Conservation (phyloP, 192 early-diverging fungal genomes). For the Coemansia sp. region DNA sequence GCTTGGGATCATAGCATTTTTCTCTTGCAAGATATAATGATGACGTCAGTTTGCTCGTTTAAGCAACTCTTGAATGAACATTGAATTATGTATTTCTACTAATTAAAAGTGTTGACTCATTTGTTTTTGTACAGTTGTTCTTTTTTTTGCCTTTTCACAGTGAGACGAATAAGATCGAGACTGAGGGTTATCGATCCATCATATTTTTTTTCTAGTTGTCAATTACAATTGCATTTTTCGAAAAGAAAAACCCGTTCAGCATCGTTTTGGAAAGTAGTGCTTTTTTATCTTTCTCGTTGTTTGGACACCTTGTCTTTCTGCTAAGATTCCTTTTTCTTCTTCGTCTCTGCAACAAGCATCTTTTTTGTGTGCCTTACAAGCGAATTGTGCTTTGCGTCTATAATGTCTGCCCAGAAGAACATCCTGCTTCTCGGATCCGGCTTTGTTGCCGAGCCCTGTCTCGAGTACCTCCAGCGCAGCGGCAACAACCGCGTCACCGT, state of each 20-base stretch:
- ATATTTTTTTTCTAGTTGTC: no score
- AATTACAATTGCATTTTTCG: no score
- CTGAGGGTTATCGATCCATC: no score
- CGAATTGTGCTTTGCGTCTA: neutral
- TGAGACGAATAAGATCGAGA: no score
- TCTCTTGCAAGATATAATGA: neutral
- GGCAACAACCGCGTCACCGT: slow-evolving; percentile 89
- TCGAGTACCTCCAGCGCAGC: slow-evolving; percentile 87
- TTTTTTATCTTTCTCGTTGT: neutral
- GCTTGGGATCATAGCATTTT: neutral
- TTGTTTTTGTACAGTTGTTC: neutral
- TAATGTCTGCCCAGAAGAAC: slow-evolving; percentile 55
- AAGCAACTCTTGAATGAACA: neutral
- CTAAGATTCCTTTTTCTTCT: neutral
- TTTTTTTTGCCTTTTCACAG: no score
- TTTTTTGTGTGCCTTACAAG: neutral
- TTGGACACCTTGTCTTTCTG: neutral
- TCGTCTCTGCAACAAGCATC: neutral
- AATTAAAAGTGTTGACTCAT: neutral
- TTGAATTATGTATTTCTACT: neutral
- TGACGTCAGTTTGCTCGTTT: neutral
- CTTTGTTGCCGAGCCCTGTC: slow-evolving; percentile 94
- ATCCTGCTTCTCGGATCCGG: slow-evolving; percentile 97
- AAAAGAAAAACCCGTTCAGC: no score
- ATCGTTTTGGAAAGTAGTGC: neutral